These are phyloP conservation scores for Globisporangium orthogonon DNA, from an alignment of 352 stramenopile species.

Conservation along the genomic window DNA sequence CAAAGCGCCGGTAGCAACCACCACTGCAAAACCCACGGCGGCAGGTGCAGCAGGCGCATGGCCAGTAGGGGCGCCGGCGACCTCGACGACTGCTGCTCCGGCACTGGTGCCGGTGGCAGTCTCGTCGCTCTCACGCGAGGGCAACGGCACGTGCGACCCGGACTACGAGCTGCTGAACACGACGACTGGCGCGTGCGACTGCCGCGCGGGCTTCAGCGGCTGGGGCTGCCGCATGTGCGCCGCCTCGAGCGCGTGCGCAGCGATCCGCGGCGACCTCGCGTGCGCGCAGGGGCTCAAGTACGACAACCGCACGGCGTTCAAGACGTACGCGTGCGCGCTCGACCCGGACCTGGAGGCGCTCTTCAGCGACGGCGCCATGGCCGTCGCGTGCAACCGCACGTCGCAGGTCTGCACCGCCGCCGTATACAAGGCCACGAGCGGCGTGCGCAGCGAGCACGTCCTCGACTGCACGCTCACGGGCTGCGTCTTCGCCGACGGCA, in stretches of 20 bases:
- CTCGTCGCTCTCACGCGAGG: constrained; percentile 7
- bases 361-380: constrained; percentile 59
- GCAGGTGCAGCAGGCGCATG: not conserved
- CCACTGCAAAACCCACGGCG: not conserved
- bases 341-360: constrained; percentile 47
- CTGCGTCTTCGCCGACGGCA: constrained; percentile 41
- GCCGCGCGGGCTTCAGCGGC: constrained; percentile 47
- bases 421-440: constrained; percentile 54
- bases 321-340: constrained; percentile 67
- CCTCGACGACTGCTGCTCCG: not conserved
- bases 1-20: constrained; percentile 3
- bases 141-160: constrained; percentile 32
- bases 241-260: constrained; percentile 23
- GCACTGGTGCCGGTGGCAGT: not conserved
- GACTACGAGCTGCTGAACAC: constrained; percentile 52
- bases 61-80: not conserved
- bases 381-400: constrained; percentile 51
- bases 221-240: constrained; percentile 61
- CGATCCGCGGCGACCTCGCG: constrained; percentile 27
- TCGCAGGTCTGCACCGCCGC: constrained; percentile 48
- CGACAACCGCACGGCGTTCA: constrained; percentile 30
- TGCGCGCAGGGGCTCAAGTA: constrained; percentile 52
- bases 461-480: constrained; percentile 61
- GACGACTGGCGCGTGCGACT: constrained; percentile 47
- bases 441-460: constrained; percentile 42